Evolutionary conservation across 73 alveolate species (phyloP), one percentile per base, ranked within the genome.

Genomic region (Effrenium voratum): DNA sequence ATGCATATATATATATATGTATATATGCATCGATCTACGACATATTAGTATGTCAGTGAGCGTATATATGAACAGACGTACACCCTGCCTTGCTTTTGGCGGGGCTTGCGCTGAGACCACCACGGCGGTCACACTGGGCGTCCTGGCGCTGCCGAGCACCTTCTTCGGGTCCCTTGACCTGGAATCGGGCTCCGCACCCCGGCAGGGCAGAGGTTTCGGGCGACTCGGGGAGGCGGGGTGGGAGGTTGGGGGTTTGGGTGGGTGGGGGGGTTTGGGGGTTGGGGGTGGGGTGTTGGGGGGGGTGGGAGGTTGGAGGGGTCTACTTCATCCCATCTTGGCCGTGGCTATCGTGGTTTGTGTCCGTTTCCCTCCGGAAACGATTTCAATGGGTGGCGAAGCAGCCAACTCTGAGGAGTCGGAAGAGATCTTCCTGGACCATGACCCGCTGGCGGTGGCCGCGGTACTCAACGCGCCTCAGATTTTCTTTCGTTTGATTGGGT

Each of bases 71-170:
- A n/a, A n/a, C n/a, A n/a, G n/a, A n/a, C n/a, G n/a, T n/a, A n/a
- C n/a, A n/a, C n/a, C n/a, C n/a, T n/a, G n/a, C n/a, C n/a, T n/a
- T n/a, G n/a, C n/a, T n/a, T n/a, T n/a, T n/a, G n/a, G n/a, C n/a
- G n/a, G n/a, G n/a, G n/a, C n/a, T n/a, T n/a, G 66, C 43, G 50
- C 49, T 38, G 2, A 72, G 82, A 72, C 82, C 49, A 72, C 82
- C 49, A 72, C 82, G 45, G 82, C 49, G n/a, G 82, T 47, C 82
- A 72, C 82, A 47, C 82, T 72, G 49, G 82, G 82, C 34, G 49
- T 44, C 36, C 82, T 72, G 28, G 82, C 82, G 8, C 47, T 72
- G 49, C 82, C 82, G 12, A 34, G 82, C 45, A 72, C 82, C 49
- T 72, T 72, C 82, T 72, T 72, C 82, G 82, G 82, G 34, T 36